Base-by-base conservation (phyloP, 2,329 filamentous ascomycete genomes). In the Aureobasidium melanogenum region DNA sequence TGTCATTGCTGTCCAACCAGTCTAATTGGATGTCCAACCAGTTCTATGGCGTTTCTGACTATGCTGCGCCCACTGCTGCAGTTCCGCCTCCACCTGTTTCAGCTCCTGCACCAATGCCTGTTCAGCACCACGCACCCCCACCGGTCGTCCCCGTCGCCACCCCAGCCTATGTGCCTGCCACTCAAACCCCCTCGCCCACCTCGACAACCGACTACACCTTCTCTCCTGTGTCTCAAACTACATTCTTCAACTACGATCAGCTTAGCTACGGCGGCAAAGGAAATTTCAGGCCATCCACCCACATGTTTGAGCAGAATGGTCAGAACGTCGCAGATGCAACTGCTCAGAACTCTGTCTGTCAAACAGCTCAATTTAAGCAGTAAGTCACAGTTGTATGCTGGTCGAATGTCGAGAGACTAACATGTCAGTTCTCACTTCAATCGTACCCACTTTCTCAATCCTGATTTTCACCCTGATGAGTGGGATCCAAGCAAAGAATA, bases 401-500 rank as follows among this genome's bases (percentile, higher is more conserved):
- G 24, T 17, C 44, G 1, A 58, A 5, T 10, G 19, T 30, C 15
- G 14, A 12, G 24, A 28, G n/a, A 24, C 52, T 62, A 34, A 58
- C 14, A 19, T 51, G 8, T 28, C 19, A 80, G 78, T 66, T 81
- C 78, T 5, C 77, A 78, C 64, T 80, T 74, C 73, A 80, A 80
- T 61, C 77, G 77, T 22, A 77, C 78, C 5, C 79, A 82, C 68
- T 82, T 77, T 67, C 68, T 76, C 63, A 81, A 80, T 64, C 75
- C 77, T 22, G 77, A 80, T 34, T 82, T 82, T 66, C 77, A 81
- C 62, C 79, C 79, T 6, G 78, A 81, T 64, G 76, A 80, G 63
- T 81, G 79, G 78, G 73, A 72, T 64, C 79, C 79, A 3, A 77
- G 78, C 22, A 70, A 73, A 59, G 78, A 80, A 55, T 79, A 78